Conservation (phyloP, 139 green algal genomes). For the Nannochloris sp. region DNA sequence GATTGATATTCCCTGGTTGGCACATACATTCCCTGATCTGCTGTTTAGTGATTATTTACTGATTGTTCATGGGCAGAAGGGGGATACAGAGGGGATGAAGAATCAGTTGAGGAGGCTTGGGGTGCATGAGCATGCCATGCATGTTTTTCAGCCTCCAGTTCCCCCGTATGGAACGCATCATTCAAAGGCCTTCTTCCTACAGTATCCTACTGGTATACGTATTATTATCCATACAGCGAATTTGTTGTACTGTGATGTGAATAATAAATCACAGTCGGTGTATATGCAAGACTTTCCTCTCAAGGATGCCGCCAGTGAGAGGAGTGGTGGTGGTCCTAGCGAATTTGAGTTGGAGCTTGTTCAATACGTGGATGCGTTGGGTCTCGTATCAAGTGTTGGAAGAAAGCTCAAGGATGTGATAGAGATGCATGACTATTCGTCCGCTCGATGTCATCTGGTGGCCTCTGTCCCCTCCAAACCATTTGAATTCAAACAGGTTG, state of each 20-base stretch:
- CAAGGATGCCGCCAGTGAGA: conserved; percentile 50
- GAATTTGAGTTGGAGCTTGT: conserved; percentile 2
- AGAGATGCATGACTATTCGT: conserved; percentile 51
- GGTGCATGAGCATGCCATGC: background rate
- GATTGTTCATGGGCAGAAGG: conserved; percentile 37
- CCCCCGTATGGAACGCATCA: conserved; percentile 42
- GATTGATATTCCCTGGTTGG: conserved; percentile 62
- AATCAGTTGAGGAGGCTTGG: conserved; percentile 1
- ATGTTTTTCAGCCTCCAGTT: conserved; percentile 27
- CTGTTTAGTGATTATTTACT: conserved; percentile 22
- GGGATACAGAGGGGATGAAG: background rate
- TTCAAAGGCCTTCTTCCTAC: conserved; percentile 58
- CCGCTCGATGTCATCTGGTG: conserved; percentile 43
- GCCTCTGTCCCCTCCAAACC: conserved; percentile 34
- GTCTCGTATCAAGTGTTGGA: conserved; percentile 22
- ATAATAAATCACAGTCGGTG: conserved; percentile 66
- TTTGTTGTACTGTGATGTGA: conserved; percentile 67
- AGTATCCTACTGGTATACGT: conserved; percentile 45
- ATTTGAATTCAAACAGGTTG: conserved; percentile 38
- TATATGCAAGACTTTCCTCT: conserved; percentile 69
- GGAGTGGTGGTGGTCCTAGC: conserved; percentile 20
- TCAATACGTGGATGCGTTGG: conserved; percentile 46
- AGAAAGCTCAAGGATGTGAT: conserved; percentile 6
- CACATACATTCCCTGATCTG: conserved; percentile 47
- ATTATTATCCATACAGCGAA: conserved; percentile 79